Evolutionary conservation across 805 yeast genomes (phyloP).

Genomic region (Wickerhamiella qilinensis): DNA sequence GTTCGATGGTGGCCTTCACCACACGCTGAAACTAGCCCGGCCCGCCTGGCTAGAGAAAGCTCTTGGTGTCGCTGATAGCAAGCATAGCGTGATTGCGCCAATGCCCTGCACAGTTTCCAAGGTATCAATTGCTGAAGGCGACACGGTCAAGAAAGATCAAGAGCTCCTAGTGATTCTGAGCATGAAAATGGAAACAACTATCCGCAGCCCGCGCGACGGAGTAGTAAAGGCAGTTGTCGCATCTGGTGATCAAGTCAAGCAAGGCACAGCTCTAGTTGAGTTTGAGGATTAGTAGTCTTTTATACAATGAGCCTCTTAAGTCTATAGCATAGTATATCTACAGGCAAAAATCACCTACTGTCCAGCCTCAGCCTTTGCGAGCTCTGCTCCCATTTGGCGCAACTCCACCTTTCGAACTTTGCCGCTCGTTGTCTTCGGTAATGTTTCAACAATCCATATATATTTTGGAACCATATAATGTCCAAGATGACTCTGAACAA

Average conservation of each 20-base stretch:
- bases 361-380: too few species aligned
- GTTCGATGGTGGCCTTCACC: constrained; percentile 18
- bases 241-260: constrained; percentile 19
- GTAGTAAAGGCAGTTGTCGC: constrained; percentile 16
- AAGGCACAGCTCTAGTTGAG: constrained; percentile 19
- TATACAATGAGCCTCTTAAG: background rate
- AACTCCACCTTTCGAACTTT: constrained; percentile 20
- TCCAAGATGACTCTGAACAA: constrained; percentile 14
- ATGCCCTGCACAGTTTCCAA: constrained; percentile 21
- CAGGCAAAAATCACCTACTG: too few species aligned
- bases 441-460: constrained; percentile 13
- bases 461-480: constrained; percentile 19
- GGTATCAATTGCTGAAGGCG: constrained; percentile 15
- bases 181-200: constrained; percentile 23
- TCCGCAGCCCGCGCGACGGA: constrained; percentile 18
- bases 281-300: constrained; percentile 12
- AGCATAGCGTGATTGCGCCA: constrained; percentile 17
- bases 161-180: constrained; percentile 17
- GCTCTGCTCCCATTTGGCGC: too few species aligned
- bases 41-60: constrained; percentile 19
- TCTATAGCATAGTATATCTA: background rate
- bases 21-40: constrained; percentile 12
- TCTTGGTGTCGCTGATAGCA: constrained; percentile 11
- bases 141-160: constrained; percentile 17
- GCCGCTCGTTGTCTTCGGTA: constrained; percentile 20